Evolutionary conservation across 2,329 filamentous ascomycete species (phyloP), one percentile per base, ranked within the genome.

Genomic region (Penicillium sp.): DNA sequence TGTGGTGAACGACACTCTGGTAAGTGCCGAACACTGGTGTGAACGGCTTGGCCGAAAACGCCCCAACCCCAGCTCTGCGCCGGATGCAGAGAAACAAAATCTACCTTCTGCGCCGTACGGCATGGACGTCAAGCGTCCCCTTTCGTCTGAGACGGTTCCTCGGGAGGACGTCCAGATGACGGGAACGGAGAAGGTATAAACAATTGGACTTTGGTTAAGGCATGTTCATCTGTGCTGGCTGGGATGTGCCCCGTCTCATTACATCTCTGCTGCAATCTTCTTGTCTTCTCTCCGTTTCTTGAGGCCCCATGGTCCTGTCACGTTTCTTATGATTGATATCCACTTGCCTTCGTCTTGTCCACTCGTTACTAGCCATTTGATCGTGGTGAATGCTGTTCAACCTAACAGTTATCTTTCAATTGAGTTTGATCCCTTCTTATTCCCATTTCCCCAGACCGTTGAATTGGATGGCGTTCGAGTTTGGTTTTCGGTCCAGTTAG

Each of bases 21-120:
- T 86, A 39, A 93, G 86, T 55, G 93, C 93, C 0, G 91, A 97
- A 65, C 81, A 84, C 54, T 97, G 93, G 93, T 87, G 91, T 50
- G 85, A 90, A 43, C 76, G 83, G 14, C 73, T 94, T 43, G 87
- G 86, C 8, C 73, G 75, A 23, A 66, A 71, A 27, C 64, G 60
- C 15, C 55, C 61, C 13, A 56, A 59, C 9, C 51, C 48, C 37
- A 57, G 56, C 47, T 33, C 52, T 25, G 32, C 44, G 16, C 48
- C 36, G 30, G 56, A 56, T 34, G 43, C 36, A 20, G 45, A 56
- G 32, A 57, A 57, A 30, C 50, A 48, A 29, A 43, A 43, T 15
- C 43, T 48, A 13, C 27, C 50, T 26, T 41, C 37, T 13, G 25
- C 37, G 21, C 32, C 51, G 8, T 60, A 53, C 33, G 51, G 45